Conservation (phyloP, 768 basidiomycete species). For the Lanmaoa rubissima region DNA sequence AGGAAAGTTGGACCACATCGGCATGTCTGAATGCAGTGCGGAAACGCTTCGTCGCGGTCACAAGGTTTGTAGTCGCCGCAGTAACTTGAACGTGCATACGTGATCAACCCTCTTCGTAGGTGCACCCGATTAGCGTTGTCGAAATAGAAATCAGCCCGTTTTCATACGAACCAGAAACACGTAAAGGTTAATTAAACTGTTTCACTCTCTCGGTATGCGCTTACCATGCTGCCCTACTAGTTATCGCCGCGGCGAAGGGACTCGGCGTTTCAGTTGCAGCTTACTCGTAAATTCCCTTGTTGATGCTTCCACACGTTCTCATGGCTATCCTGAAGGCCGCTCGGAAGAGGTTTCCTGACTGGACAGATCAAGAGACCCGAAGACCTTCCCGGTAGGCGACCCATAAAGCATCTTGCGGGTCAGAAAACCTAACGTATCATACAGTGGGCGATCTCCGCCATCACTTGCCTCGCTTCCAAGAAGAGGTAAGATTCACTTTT, state of each 20-base stretch:
- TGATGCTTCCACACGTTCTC: too few relatives aligned
- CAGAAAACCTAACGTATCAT: neutral
- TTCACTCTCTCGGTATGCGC: neutral
- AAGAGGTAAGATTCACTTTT: constrained; percentile 30
- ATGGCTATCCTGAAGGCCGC: constrained; percentile 37
- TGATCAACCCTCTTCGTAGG: constrained; percentile 27
- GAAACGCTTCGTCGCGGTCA: constrained; percentile 43
- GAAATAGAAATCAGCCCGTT: constrained; percentile 70
- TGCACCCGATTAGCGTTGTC: constrained; percentile 54
- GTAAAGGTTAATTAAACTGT: constrained; percentile 32
- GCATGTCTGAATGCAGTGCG: constrained; percentile 53
- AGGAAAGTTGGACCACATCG: constrained; percentile 49
- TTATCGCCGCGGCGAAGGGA: constrained; percentile 52
- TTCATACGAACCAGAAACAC: constrained; percentile 52
- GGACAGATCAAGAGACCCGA: constrained; percentile 43
- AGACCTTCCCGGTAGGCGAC: constrained; percentile 33
- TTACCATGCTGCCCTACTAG: constrained; percentile 15
- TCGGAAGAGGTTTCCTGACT: constrained; percentile 53
- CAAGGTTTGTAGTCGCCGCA: constrained; percentile 11
- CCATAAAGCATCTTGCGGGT: neutral
- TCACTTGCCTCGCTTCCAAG: constrained; percentile 42
- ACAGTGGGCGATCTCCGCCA: constrained; percentile 42
- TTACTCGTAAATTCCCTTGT: constrained; percentile 46
- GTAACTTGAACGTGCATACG: too few relatives aligned
- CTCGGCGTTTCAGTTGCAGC: constrained; percentile 58